phyloP scores from a whole-genome alignment of 1,139 yeast species.

The Eremothecium cymbalariae region DNA sequence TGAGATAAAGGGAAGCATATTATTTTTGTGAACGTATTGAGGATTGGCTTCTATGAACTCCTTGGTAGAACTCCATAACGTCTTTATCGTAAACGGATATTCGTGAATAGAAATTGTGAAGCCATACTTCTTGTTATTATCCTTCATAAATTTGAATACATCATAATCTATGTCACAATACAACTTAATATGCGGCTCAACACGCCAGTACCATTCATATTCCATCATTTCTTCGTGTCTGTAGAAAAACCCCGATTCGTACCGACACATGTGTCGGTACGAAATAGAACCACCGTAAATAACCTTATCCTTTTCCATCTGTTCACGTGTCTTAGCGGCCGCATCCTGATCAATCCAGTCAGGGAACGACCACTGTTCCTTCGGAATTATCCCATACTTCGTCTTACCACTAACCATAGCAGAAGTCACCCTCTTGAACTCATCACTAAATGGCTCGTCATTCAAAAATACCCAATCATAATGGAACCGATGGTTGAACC shows the following conservation, averaged over 20 bases:
- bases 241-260: constrained; percentile 65
- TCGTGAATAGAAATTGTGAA: constrained; percentile 61
- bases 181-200: constrained; percentile 57
- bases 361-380: constrained; percentile 48
- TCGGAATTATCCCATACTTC: constrained; percentile 42
- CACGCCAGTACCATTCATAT: constrained; percentile 72
- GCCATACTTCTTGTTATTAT: constrained; percentile 50
- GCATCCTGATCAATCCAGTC: constrained; percentile 49
- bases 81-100: constrained; percentile 47
- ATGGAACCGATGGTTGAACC: constrained; percentile 57
- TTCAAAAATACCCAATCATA: constrained; percentile 77
- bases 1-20: constrained; percentile 61
- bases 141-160: constrained; percentile 57
- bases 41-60: constrained; percentile 45
- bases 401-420: constrained; percentile 38
- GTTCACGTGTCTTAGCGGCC: constrained; percentile 45
- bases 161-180: constrained; percentile 63
- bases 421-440: constrained; percentile 35
- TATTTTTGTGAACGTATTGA: constrained; percentile 38
- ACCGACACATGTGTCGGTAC: constrained; percentile 71
- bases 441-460: constrained; percentile 44
- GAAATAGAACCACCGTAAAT: constrained; percentile 56
- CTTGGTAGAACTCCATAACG: constrained; percentile 54
- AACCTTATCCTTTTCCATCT: constrained; percentile 41
- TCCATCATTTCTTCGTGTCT: constrained; percentile 48